Conservation (phyloP, 139 green algal genomes). For the Tetraselmis striata region DNA sequence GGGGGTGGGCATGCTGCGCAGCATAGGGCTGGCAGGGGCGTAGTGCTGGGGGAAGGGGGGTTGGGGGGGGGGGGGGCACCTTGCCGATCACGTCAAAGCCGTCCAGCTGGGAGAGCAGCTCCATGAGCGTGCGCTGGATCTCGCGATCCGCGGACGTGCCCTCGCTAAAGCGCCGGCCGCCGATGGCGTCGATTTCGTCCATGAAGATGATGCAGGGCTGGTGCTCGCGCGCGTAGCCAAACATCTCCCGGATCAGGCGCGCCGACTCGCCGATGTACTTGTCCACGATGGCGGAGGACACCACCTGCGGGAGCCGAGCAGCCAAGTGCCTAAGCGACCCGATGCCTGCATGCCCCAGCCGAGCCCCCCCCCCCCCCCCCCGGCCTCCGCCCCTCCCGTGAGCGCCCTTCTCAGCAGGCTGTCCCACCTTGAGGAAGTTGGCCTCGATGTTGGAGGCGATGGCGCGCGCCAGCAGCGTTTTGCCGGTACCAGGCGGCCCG, state of each 20-base stretch:
- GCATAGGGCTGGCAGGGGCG: background rate
- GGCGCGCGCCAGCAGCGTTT: constrained; percentile 78
- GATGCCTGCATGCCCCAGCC: too few species aligned
- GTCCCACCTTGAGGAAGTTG: constrained; percentile 88
- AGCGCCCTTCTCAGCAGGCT: too few species aligned
- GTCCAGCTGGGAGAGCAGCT: constrained; percentile 97
- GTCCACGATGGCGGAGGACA: constrained; percentile 94
- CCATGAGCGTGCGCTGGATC: constrained; percentile 99
- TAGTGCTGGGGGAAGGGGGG: constrained; percentile 1
- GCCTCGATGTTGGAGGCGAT: constrained; percentile 92
- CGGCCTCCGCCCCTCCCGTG: too few species aligned
- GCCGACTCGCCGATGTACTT: constrained; percentile 99
- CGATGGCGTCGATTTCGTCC: constrained; percentile 99
- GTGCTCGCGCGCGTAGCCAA: constrained; percentile 90
- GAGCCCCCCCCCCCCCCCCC: too few species aligned
- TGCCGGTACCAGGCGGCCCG: constrained; percentile 74
- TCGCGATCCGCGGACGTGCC: constrained; percentile 94
- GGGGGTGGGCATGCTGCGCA: background rate
- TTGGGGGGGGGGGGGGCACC: constrained; percentile 29
- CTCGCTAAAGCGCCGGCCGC: constrained; percentile 91
- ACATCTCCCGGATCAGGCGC: constrained; percentile 97
- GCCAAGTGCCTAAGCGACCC: too few species aligned
- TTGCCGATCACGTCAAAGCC: constrained; percentile 96
- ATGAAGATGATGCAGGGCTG: constrained; percentile 99
- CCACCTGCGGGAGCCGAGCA: constrained; percentile 52